Percentiles rank a stretch among this genome's conserved stretches.
phyloP scores from a whole-genome alignment of 2,329 filamentous ascomycete species.

The Neofusicoccum umdonicola region DNA sequence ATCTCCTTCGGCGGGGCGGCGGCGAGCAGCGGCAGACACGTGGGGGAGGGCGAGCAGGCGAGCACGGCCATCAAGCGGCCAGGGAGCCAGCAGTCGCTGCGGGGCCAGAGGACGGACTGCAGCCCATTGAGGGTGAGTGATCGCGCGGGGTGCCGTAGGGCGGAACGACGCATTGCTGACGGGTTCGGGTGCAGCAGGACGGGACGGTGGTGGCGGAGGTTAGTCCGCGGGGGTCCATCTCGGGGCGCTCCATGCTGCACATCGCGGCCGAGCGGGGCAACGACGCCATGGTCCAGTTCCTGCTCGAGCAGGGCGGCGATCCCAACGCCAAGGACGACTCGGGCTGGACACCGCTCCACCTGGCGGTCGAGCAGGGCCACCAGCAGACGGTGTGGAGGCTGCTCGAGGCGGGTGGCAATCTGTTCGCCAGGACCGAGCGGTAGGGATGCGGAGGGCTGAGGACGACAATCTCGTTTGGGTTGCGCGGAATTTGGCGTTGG shows the following conservation, averaged over 20 bases:
- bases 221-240: neutral
- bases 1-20: neutral
- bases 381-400: neutral
- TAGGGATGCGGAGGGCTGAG: too few species aligned
- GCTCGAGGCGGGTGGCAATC: neutral
- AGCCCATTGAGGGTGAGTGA: neutral
- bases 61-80: neutral
- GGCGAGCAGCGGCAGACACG: neutral
- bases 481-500: too few species aligned
- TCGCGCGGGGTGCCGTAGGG: too few species aligned
- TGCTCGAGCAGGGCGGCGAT: conserved; percentile 5
- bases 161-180: too few species aligned
- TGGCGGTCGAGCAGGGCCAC: conserved; percentile 1
- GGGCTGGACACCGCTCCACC: neutral
- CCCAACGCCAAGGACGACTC: neutral
- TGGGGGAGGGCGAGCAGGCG: neutral
- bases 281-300: neutral
- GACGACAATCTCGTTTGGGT: too few species aligned
- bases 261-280: conserved; percentile 1
- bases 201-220: neutral
- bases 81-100: neutral
- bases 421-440: neutral
- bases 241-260: neutral
- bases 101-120: neutral
- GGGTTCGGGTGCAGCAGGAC: neutral